Conservation (phyloP, 495 filamentous ascomycete species). For the Acidiella bohemica region DNA sequence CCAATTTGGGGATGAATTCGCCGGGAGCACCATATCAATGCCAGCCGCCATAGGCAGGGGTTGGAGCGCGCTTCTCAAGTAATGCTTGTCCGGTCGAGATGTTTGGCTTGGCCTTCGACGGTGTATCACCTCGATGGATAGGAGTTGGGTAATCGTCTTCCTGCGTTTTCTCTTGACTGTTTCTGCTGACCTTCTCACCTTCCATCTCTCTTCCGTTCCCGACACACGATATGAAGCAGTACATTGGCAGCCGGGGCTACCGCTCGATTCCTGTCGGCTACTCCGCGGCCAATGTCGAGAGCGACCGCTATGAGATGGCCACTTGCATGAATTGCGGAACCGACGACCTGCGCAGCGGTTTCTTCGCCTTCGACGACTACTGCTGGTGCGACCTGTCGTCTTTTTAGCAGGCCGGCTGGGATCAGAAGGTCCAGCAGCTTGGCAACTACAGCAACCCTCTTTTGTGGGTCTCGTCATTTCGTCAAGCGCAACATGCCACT, state of each 20-base stretch:
- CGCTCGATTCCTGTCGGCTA: constrained; percentile 83
- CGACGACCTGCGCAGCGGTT: constrained; percentile 75
- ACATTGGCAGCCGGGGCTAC: constrained; percentile 59
- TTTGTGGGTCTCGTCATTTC: constrained; percentile 52
- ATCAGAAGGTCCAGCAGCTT: constrained; percentile 84
- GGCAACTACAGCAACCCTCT: constrained; percentile 81
- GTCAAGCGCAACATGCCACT: too few species aligned
- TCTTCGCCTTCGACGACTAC: constrained; percentile 98
- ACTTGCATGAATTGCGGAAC: constrained; percentile 89
- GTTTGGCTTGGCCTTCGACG: too few species aligned
- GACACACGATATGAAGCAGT: constrained; percentile 82
- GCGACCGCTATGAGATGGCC: constrained; percentile 80
- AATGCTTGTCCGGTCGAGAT: too few species aligned
- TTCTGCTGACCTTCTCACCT: too few species aligned
- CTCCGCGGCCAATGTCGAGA: constrained; percentile 72
- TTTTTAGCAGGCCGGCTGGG: constrained; percentile 68
- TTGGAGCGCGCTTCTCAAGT: too few species aligned
- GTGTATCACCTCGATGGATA: too few species aligned
- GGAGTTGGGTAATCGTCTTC: too few species aligned
- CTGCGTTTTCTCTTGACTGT: too few species aligned
- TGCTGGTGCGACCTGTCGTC: constrained; percentile 86
- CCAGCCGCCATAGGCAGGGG: too few species aligned
- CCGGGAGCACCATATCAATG: too few species aligned
- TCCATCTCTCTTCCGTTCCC: too few species aligned
- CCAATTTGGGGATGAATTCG: too few species aligned